Percentiles rank a stretch among this genome's conserved stretches.
phyloP scores from a whole-genome alignment of 2,329 filamentous ascomycete species.

The Alternaria sp. region DNA sequence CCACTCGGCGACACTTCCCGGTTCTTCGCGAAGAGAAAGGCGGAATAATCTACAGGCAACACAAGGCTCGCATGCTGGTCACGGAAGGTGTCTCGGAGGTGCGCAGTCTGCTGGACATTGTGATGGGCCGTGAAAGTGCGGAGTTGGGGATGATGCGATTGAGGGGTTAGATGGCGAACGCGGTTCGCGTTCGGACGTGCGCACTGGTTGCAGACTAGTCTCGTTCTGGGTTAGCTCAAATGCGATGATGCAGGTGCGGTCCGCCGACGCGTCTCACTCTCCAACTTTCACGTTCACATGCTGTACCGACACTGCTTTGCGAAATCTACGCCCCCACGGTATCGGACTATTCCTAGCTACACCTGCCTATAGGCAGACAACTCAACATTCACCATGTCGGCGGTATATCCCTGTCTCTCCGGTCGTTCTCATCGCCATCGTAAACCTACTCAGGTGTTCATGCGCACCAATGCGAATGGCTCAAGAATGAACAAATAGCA shows the following conservation, averaged over 20 bases:
- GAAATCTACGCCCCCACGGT: neutral
- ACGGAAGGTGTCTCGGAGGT: neutral
- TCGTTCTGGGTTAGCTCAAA: neutral
- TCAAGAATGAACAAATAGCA: conserved; percentile 2
- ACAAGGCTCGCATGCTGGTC: neutral
- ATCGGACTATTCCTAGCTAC: neutral
- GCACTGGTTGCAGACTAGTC: neutral
- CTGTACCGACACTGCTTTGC: neutral
- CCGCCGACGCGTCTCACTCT: neutral
- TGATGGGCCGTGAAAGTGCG: neutral
- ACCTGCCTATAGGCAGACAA: neutral
- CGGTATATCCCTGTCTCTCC: neutral
- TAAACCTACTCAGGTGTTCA: neutral
- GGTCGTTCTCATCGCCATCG: neutral
- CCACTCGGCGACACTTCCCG: conserved; percentile 35
- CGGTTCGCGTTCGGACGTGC: neutral
- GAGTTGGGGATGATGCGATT: conserved; percentile 17
- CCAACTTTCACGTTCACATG: neutral
- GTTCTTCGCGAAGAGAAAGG: conserved; percentile 34
- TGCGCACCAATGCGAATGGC: neutral
- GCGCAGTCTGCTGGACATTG: neutral
- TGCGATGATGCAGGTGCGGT: neutral
- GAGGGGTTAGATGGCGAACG: conserved; percentile 16
- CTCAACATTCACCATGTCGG: neutral
- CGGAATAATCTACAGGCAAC: neutral